Percentiles rank a stretch among this genome's conserved stretches.
phyloP scores from a whole-genome alignment of 495 filamentous ascomycete species.

The Acidomyces sp. region DNA sequence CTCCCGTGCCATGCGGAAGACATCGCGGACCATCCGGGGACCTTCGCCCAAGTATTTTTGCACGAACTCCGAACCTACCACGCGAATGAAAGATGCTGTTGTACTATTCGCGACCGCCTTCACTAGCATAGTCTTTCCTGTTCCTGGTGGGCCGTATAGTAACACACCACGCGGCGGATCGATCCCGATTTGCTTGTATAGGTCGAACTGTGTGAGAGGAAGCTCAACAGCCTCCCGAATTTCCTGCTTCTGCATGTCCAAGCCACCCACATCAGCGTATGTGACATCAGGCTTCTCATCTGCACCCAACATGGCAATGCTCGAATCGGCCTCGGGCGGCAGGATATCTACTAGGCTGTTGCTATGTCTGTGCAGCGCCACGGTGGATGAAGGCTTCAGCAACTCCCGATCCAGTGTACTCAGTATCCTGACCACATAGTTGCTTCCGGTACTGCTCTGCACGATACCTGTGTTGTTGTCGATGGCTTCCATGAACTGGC shows the following conservation, averaged over 20 bases:
- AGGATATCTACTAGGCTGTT: constrained; percentile 98
- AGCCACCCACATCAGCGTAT: constrained; percentile 91
- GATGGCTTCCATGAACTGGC: constrained; percentile 99
- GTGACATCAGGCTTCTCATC: constrained; percentile 98
- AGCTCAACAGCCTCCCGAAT: constrained; percentile 95
- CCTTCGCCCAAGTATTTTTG: constrained; percentile 99
- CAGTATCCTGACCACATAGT: constrained; percentile 96
- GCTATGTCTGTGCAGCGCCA: constrained; percentile 93
- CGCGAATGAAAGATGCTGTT: constrained; percentile 98
- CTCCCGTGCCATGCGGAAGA: constrained; percentile 98
- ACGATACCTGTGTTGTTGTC: constrained; percentile 99
- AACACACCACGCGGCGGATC: constrained; percentile 96
- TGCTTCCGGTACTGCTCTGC: constrained; percentile 93
- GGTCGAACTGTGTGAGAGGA: constrained; percentile 89
- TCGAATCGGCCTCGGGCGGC: constrained; percentile 92
- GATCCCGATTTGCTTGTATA: constrained; percentile 98
- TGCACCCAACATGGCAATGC: constrained; percentile 91
- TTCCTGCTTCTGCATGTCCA: constrained; percentile 99
- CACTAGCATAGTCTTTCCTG: constrained; percentile 90
- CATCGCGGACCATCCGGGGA: constrained; percentile 93
- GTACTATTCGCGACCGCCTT: constrained; percentile 87
- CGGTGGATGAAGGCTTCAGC: constrained; percentile 92
- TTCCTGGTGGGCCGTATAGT: constrained; percentile 92
- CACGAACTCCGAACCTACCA: constrained; percentile 88
- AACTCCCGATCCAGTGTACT: constrained; percentile 97